These are phyloP conservation scores for Psilocybe cyanescens DNA, from an alignment of 768 basidiomycete species.

Conservation along the genomic window DNA sequence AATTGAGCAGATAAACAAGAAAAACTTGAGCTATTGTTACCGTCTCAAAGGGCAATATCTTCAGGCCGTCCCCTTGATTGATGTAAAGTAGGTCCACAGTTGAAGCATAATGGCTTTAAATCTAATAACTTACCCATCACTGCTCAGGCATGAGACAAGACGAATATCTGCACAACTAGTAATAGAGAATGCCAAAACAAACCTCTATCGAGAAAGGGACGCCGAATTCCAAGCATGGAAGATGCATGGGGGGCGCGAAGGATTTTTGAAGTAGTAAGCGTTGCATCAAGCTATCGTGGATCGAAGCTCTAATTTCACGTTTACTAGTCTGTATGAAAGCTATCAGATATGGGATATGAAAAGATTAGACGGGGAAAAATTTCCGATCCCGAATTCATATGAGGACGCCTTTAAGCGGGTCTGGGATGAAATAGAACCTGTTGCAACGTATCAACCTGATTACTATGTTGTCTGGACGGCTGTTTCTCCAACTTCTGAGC, in stretches of 20 bases:
- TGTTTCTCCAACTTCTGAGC: too few species aligned
- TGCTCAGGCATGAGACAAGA: background rate
- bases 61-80: background rate
- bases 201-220: background rate
- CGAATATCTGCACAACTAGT: background rate
- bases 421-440: too few species aligned
- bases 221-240: slow-evolving; percentile 2
- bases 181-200: background rate
- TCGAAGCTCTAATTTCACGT: background rate
- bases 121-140: background rate
- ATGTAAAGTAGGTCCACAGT: background rate
- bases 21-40: background rate
- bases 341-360: too few species aligned
- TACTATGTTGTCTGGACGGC: too few species aligned
- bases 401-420: too few species aligned
- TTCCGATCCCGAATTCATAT: too few species aligned
- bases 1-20: background rate
- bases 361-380: too few species aligned
- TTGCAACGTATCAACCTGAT: too few species aligned
- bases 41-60: background rate
- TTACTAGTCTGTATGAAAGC: background rate
- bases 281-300: background rate
- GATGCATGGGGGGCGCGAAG: background rate
- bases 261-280: background rate
- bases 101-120: background rate